Evolutionary conservation across 2,329 filamentous ascomycete species (phyloP), one percentile per base, ranked within the genome.

Genomic region (Pseudogymnoascus sp.): DNA sequence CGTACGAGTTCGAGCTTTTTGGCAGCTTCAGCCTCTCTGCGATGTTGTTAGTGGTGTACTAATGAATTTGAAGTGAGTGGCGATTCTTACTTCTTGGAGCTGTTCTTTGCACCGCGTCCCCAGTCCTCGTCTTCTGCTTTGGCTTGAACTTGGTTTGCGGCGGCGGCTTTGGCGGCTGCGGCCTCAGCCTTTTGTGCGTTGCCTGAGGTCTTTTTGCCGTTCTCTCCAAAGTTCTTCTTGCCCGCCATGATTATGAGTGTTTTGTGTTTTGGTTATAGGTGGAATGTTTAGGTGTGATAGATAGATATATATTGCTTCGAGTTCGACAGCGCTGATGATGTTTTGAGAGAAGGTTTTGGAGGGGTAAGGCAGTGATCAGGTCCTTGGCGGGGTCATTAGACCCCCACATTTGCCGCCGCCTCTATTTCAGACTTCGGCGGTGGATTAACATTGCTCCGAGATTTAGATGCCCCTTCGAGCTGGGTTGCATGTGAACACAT

Each of bases 101-200:
- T 90, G 69, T 82, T 88, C 80, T 97, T 99, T 62, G 91, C 75
- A 42, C 94, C 94, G 77, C 94, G 91, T 10, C 81, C 71, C 94
- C 94, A 99, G 70, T 96, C 81, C 62, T 83, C 81, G 4, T 87
- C 83, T 71, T 97, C 93, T 28, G 76, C 84, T 2, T 80, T 83
- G 4, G 85, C 85, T 62, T 80, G 83, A 76, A 87, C 87, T 38
- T 82, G 78, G 40, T 91, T 83, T 65, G 87, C 86, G 2, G 76
- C 85, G 0, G 91, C 90, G 64, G 87, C 82, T 77, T 97, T 97
- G 63, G 83, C 78, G 7, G 90, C 89, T 1, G 92, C 93, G 2
- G 86, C 87, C 59, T 97, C 92, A 66, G 92, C 92, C 82, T 99
- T 97, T 77, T 91, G 84, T 66, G 92, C 92, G 76, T 97, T 91